Percentiles rank a stretch among this genome's conserved stretches.
These are phyloP conservation scores for Gamarada debralockiae DNA, from an alignment of 495 filamentous ascomycete species.

Conservation along the genomic window DNA sequence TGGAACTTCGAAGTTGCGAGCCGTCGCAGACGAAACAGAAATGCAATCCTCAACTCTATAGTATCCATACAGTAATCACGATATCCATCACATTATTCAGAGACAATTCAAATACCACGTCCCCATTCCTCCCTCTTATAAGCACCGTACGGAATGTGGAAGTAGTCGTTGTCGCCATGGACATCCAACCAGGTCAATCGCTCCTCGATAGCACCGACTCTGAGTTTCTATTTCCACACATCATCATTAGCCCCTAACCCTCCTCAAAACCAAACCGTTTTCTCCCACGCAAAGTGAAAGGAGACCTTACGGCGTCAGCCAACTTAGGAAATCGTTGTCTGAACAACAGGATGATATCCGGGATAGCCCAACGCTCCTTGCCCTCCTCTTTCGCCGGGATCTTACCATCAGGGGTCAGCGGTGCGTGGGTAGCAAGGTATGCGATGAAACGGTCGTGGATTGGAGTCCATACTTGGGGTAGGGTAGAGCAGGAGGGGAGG, in stretches of 20 bases:
- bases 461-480: constrained; percentile 9
- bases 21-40: no score
- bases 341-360: constrained; percentile 10
- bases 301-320: not conserved
- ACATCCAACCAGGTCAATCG: constrained; percentile 14
- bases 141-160: constrained; percentile 16
- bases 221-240: constrained; percentile 4
- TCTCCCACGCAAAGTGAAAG: not conserved
- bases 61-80: no score
- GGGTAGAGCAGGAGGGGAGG: constrained; percentile 7
- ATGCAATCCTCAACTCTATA: no score
- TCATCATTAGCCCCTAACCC: not conserved
- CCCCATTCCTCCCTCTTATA: constrained; percentile 20
- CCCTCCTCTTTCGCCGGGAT: constrained; percentile 11
- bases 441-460: constrained; percentile 22
- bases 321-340: constrained; percentile 11
- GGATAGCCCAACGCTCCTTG: constrained; percentile 6
- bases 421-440: constrained; percentile 21
- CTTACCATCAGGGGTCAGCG: constrained; percentile 8
- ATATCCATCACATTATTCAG: not conserved
- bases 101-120: constrained; percentile 5
- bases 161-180: constrained; percentile 17
- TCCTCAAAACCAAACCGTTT: not conserved
- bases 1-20: no score
- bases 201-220: constrained; percentile 11